These are phyloP conservation scores for Botryotinia convoluta DNA, from an alignment of 2,329 filamentous ascomycete genomes.

Conservation along the genomic window DNA sequence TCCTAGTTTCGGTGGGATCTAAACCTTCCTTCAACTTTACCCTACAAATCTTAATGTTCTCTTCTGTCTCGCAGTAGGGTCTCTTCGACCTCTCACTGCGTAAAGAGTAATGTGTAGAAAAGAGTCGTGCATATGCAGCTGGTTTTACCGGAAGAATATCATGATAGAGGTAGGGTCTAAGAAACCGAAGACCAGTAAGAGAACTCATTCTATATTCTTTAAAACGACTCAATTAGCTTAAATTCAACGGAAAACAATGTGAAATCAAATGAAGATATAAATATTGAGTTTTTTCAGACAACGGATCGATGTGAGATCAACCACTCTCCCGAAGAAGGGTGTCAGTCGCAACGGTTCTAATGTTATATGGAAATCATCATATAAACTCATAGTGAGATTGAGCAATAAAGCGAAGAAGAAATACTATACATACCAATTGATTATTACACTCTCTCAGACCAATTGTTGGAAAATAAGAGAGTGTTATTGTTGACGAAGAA, in stretches of 20 bases:
- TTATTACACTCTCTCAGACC: neutral
- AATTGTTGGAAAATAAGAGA: constrained; percentile 3
- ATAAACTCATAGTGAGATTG: constrained; percentile 3
- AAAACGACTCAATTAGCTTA: constrained; percentile 21
- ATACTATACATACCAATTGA: neutral
- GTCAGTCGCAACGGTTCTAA: constrained; percentile 61
- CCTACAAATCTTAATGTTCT: neutral
- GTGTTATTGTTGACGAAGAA: constrained; percentile 3
- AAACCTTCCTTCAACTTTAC: neutral
- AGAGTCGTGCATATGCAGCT: constrained; percentile 50
- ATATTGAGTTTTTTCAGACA: constrained; percentile 41
- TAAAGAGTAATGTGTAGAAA: constrained; percentile 35
- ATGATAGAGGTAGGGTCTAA: constrained; percentile 55
- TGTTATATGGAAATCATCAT: constrained; percentile 52
- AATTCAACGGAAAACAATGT: constrained; percentile 20
- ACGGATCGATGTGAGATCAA: constrained; percentile 52
- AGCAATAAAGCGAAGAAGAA: neutral
- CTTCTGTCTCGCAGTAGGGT: neutral
- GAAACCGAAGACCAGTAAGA: constrained; percentile 47
- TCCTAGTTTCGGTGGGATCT: neutral
- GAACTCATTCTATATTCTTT: constrained; percentile 45
- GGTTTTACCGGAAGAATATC: constrained; percentile 27
- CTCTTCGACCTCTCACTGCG: neutral
- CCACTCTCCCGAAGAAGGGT: constrained; percentile 42
- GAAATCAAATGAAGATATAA: constrained; percentile 11